phyloP scores from a whole-genome alignment of 176 grass and related monocot species.

The Phragmites australis region DNA sequence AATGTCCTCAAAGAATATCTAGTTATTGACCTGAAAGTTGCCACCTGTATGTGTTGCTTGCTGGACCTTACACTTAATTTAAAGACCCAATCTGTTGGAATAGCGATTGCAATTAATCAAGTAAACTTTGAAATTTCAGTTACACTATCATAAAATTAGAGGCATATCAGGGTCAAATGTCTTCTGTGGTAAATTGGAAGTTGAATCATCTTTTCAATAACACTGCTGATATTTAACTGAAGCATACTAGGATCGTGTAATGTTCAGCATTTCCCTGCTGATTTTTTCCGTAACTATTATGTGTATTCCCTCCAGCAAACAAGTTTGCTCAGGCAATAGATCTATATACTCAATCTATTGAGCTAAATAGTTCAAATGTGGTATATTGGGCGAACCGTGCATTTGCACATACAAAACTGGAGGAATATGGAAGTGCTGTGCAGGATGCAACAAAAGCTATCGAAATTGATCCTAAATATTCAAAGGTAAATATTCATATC shows the following conservation, averaged over 20 bases:
- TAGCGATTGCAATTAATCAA: background rate
- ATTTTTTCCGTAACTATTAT: conserved; percentile 1
- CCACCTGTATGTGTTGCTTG: background rate
- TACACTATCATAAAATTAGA: too few relatives aligned
- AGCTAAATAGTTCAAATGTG: conserved; percentile 58
- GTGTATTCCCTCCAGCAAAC: conserved; percentile 45
- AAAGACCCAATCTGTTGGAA: background rate
- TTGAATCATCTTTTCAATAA: background rate
- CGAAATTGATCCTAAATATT: conserved; percentile 73
- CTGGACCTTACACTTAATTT: too few relatives aligned
- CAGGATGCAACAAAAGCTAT: conserved; percentile 77
- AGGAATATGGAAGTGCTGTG: conserved; percentile 86
- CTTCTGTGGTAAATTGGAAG: conserved; percentile 7
- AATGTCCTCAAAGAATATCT: background rate
- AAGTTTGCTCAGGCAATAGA: conserved; percentile 84
- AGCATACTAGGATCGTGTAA: background rate
- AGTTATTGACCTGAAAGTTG: background rate
- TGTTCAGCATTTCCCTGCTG: background rate
- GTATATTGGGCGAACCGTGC: conserved; percentile 86
- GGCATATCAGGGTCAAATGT: background rate
- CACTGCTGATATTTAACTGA: conserved; percentile 12
- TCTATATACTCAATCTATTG: conserved; percentile 75
- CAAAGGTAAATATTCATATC: conserved; percentile 46
- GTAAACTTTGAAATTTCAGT: conserved; percentile 3
- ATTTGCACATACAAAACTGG: conserved; percentile 79